These are phyloP conservation scores for Pichia scutulata DNA, from an alignment of 805 yeast genomes.

Conservation along the genomic window DNA sequence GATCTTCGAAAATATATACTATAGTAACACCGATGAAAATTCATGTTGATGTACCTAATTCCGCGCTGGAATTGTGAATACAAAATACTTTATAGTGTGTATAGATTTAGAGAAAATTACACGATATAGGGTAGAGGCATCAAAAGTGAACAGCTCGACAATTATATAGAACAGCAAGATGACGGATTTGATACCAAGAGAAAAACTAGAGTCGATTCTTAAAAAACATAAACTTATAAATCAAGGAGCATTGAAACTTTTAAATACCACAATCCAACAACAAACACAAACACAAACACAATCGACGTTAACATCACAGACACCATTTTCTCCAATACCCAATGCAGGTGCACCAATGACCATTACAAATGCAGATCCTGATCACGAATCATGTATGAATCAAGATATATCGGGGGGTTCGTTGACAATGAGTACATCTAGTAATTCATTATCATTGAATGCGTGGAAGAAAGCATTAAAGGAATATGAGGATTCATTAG, in stretches of 20 bases:
- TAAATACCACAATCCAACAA: background rate
- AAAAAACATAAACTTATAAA: background rate
- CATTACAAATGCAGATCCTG: background rate
- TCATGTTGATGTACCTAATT: background rate
- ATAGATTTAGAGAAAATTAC: too few relatives aligned
- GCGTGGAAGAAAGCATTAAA: constrained; percentile 4
- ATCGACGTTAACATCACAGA: background rate
- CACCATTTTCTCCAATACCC: background rate
- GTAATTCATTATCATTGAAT: background rate
- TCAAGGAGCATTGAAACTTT: constrained; percentile 5
- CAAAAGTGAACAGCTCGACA: too few relatives aligned
- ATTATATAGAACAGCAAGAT: too few relatives aligned
- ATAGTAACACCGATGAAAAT: background rate
- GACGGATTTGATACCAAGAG: background rate
- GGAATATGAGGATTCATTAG: constrained; percentile 6
- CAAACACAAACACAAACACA: background rate
- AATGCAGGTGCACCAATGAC: background rate
- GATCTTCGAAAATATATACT: too few relatives aligned
- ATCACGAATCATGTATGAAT: background rate
- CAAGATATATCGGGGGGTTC: background rate
- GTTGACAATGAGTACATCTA: background rate
- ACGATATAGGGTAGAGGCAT: too few relatives aligned
- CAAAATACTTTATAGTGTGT: too few relatives aligned
- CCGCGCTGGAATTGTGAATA: background rate
- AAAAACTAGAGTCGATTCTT: background rate